Evolutionary conservation across 306 rosid genomes (phyloP).

Genomic region (Prunus davidiana): DNA sequence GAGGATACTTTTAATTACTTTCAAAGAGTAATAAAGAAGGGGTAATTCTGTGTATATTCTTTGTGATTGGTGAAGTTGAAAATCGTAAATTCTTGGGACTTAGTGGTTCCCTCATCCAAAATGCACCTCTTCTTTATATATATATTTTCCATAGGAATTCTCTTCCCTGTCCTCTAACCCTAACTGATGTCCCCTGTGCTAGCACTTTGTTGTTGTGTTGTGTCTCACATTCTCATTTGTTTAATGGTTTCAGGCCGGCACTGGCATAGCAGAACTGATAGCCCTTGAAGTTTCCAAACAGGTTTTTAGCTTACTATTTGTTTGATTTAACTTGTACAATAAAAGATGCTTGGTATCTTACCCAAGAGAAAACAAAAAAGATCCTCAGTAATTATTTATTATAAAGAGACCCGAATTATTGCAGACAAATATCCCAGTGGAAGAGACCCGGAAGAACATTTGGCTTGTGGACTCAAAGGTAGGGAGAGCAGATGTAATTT

Average conservation of each 20-base stretch:
- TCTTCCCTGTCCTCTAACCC: not conserved
- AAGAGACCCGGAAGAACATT: constrained; percentile 77
- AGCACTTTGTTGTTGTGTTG: constrained; percentile 17
- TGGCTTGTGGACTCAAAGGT: constrained; percentile 99
- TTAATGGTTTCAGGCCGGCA: constrained; percentile 87
- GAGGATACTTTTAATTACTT: not conserved
- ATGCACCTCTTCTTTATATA: too few species aligned
- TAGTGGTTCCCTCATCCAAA: not conserved
- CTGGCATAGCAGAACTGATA: constrained; percentile 95
- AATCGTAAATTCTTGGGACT: not conserved
- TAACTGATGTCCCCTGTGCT: not conserved
- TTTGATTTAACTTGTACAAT: not conserved
- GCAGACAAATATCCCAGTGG: constrained; percentile 79
- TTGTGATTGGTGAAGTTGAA: not conserved
- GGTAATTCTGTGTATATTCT: not conserved
- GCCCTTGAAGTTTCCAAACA: constrained; percentile 91
- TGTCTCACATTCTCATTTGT: constrained; percentile 19
- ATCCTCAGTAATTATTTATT: not conserved
- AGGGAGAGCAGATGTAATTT: constrained; percentile 12
- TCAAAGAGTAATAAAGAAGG: not conserved
- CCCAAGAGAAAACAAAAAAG: not conserved
- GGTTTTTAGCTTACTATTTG: constrained; percentile 40
- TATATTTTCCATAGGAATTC: not conserved
- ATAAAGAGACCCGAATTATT: constrained; percentile 3
- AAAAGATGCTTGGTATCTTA: not conserved